These are phyloP conservation scores for Begonia fuchsioides DNA, from an alignment of 306 rosid genomes.

Conservation along the genomic window DNA sequence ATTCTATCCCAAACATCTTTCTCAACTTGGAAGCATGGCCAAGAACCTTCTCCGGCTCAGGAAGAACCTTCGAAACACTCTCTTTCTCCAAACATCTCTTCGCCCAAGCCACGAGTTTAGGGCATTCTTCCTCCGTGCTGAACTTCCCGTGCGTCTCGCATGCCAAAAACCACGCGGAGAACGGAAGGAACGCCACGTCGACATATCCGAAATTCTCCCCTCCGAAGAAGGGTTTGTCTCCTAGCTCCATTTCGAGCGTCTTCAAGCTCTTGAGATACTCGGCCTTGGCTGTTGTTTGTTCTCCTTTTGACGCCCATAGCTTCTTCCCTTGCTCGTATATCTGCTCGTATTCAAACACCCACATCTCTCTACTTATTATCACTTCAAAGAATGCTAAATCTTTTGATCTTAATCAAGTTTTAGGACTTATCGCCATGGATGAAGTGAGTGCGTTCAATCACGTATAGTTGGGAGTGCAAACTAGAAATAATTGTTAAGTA, in stretches of 20 bases:
- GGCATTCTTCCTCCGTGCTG: not conserved
- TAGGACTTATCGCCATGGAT: no score
- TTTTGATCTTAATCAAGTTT: no score
- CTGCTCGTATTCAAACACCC: not conserved
- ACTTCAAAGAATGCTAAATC: no score
- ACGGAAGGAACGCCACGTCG: not conserved
- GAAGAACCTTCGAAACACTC: not conserved
- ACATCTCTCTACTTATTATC: not conserved
- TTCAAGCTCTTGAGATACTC: conserved; percentile 10
- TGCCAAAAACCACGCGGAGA: not conserved
- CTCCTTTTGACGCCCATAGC: conserved; percentile 8
- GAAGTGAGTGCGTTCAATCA: no score
- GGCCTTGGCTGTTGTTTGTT: conserved; percentile 11
- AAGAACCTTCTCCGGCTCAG: not conserved
- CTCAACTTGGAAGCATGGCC: not conserved
- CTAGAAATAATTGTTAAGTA: no score
- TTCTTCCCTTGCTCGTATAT: not conserved
- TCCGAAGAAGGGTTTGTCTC: conserved; percentile 14
- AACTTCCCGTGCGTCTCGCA: not conserved
- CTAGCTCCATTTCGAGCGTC: conserved; percentile 16
- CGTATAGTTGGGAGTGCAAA: no score
- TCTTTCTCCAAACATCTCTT: not conserved
- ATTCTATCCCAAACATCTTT: not conserved
- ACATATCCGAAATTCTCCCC: conserved; percentile 3
- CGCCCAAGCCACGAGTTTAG: not conserved